These are phyloP conservation scores for Spatholobus suberectus DNA, from an alignment of 306 rosid species.

Conservation along the genomic window DNA sequence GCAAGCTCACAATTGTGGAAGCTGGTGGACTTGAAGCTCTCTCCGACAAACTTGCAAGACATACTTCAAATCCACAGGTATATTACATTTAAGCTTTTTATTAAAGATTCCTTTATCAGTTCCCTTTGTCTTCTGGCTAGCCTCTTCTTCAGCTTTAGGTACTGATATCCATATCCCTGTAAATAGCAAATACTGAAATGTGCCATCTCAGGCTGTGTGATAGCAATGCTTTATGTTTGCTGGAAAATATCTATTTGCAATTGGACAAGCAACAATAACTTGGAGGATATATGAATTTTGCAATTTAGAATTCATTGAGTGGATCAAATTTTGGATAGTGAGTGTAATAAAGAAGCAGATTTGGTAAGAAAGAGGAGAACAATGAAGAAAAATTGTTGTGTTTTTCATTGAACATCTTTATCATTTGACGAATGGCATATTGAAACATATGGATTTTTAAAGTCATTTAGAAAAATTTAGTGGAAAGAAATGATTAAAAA, in stretches of 20 bases:
- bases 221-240: slow-evolving; percentile 28
- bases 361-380: slow-evolving; percentile 23
- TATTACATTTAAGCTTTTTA: slow-evolving; percentile 19
- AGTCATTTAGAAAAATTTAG: slow-evolving; percentile 1
- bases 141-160: slow-evolving; percentile 9
- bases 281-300: slow-evolving; percentile 13
- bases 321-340: slow-evolving; percentile 23
- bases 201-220: slow-evolving; percentile 15
- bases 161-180: slow-evolving; percentile 17
- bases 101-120: neutral
- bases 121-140: slow-evolving; percentile 33
- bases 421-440: slow-evolving; percentile 21
- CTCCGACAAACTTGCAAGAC: slow-evolving; percentile 70
- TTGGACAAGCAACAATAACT: slow-evolving; percentile 20
- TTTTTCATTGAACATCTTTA: slow-evolving; percentile 30
- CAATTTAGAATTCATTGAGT: slow-evolving; percentile 29
- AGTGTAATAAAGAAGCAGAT: slow-evolving; percentile 12
- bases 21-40: slow-evolving; percentile 93
- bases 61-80: slow-evolving; percentile 86
- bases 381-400: neutral
- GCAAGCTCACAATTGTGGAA: slow-evolving; percentile 67
- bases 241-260: slow-evolving; percentile 31
- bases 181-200: slow-evolving; percentile 16
- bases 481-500: slow-evolving; percentile 4
- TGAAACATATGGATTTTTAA: slow-evolving; percentile 25